These are phyloP conservation scores for Leptographium lundbergii DNA, from an alignment of 2,329 filamentous ascomycete genomes.

Conservation along the genomic window DNA sequence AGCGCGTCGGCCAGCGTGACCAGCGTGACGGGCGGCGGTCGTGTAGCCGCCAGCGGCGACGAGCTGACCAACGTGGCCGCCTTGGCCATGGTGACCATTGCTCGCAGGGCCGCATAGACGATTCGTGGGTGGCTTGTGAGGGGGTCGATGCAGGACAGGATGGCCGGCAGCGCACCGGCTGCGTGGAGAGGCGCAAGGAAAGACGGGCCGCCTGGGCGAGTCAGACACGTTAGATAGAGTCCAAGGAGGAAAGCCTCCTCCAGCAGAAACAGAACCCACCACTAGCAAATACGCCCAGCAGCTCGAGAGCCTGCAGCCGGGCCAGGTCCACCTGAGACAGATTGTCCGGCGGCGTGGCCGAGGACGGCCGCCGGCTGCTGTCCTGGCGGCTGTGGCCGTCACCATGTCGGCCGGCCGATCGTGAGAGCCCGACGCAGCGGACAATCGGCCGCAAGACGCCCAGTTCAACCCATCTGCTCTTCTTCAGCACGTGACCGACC, in stretches of 20 bases:
- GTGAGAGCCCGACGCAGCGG: slow-evolving; percentile 28
- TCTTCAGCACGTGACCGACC: slow-evolving; percentile 76
- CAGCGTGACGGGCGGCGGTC: slow-evolving; percentile 30
- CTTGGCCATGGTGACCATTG: slow-evolving; percentile 59
- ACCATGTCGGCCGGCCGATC: slow-evolving; percentile 15
- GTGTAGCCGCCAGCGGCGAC: slow-evolving; percentile 37
- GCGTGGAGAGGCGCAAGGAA: slow-evolving; percentile 66
- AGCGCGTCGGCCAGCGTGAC: slow-evolving; percentile 47
- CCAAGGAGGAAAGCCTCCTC: neutral
- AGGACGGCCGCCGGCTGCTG: slow-evolving; percentile 11
- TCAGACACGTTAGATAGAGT: neutral
- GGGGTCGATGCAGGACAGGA: slow-evolving; percentile 59
- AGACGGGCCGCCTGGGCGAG: slow-evolving; percentile 55
- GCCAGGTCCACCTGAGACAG: slow-evolving; percentile 53
- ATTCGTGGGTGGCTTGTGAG: slow-evolving; percentile 51
- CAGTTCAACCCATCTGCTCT: slow-evolving; percentile 61
- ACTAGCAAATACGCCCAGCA: slow-evolving; percentile 75
- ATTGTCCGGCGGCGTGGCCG: slow-evolving; percentile 18
- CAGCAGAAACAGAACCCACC: slow-evolving; percentile 42
- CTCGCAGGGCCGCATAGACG: slow-evolving; percentile 59
- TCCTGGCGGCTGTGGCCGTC: slow-evolving; percentile 24
- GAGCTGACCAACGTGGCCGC: slow-evolving; percentile 23
- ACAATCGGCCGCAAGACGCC: slow-evolving; percentile 53
- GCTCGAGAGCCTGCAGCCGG: slow-evolving; percentile 66
- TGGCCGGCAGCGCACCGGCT: slow-evolving; percentile 52